Percentiles rank a stretch among this genome's conserved stretches.
Conservation (phyloP, 768 basidiomycete genomes). For the Trametes maxima region DNA sequence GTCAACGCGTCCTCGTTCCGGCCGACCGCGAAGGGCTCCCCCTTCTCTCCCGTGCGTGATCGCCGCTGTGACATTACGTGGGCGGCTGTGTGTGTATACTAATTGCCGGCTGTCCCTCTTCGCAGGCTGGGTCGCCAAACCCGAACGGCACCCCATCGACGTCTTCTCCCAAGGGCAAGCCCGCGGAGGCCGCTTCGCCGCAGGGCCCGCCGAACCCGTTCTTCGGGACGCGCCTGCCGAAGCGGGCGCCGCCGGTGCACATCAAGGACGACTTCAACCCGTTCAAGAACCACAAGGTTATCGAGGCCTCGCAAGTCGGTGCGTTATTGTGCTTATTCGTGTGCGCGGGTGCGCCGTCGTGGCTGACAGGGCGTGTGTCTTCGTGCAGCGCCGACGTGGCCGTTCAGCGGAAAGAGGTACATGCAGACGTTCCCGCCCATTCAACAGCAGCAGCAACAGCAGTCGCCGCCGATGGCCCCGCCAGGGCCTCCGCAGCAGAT, state of each 20-base stretch:
- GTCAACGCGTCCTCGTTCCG: constrained; percentile 91
- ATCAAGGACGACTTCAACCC: constrained; percentile 98
- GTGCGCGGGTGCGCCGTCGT: neutral
- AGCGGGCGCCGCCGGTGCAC: constrained; percentile 73
- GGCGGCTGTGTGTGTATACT: constrained; percentile 33
- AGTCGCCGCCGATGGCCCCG: constrained; percentile 64
- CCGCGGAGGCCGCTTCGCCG: constrained; percentile 41
- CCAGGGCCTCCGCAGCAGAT: constrained; percentile 69
- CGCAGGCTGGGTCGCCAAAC: constrained; percentile 35
- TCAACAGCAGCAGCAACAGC: constrained; percentile 62
- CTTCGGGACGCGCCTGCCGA: constrained; percentile 80
- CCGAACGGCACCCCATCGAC: constrained; percentile 44
- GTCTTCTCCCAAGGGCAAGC: constrained; percentile 63
- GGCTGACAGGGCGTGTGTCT: constrained; percentile 3
- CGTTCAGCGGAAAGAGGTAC: constrained; percentile 88
- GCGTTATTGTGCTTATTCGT: constrained; percentile 36
- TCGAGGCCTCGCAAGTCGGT: constrained; percentile 75
- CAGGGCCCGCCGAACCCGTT: constrained; percentile 76
- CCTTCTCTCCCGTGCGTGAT: constrained; percentile 55
- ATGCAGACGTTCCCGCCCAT: constrained; percentile 71
- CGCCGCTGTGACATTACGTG: neutral
- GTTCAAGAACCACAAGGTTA: constrained; percentile 85
- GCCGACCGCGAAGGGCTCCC: constrained; percentile 74
- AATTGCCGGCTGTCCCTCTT: constrained; percentile 18
- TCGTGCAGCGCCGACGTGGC: constrained; percentile 74